Percentiles rank a stretch among this genome's conserved stretches.
phyloP scores from a whole-genome alignment of 768 basidiomycete species.

The Podaxis pistillaris region DNA sequence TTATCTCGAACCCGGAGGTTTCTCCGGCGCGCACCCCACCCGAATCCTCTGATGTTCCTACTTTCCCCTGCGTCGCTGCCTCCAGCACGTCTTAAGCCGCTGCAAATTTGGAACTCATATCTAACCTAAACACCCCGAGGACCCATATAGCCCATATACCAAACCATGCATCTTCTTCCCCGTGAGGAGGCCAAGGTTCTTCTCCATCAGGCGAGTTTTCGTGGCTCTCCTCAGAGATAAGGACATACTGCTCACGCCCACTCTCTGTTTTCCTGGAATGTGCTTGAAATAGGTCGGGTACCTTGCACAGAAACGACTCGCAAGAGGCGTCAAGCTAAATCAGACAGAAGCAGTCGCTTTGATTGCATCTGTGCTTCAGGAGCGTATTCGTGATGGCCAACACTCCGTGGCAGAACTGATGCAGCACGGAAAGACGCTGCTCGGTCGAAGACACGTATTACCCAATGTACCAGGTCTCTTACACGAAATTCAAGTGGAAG shows the following conservation, averaged over 20 bases:
- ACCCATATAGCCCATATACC: neutral
- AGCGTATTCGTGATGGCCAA: constrained; percentile 88
- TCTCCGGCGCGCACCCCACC: constrained; percentile 2
- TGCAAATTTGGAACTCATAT: neutral
- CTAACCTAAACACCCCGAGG: neutral
- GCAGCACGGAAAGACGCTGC: constrained; percentile 85
- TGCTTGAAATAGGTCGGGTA: constrained; percentile 60
- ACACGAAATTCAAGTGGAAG: constrained; percentile 92
- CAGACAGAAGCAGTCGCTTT: constrained; percentile 85
- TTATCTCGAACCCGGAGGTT: constrained; percentile 3
- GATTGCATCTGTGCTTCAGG: constrained; percentile 90
- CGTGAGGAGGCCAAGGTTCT: constrained; percentile 75
- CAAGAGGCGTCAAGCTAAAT: constrained; percentile 88
- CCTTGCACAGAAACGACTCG: constrained; percentile 92
- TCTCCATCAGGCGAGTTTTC: constrained; percentile 56
- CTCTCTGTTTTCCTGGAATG: neutral
- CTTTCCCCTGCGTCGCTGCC: neutral
- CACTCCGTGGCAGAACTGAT: constrained; percentile 89
- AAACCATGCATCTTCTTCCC: constrained; percentile 66
- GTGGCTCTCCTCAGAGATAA: neutral
- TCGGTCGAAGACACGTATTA: constrained; percentile 88
- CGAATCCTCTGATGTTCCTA: neutral
- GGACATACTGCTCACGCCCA: neutral
- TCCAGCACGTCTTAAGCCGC: neutral
- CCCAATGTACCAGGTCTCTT: constrained; percentile 73